Base-by-base conservation (phyloP, 2,329 filamentous ascomycete species). In the Aspergillus ochraceoroseus region DNA sequence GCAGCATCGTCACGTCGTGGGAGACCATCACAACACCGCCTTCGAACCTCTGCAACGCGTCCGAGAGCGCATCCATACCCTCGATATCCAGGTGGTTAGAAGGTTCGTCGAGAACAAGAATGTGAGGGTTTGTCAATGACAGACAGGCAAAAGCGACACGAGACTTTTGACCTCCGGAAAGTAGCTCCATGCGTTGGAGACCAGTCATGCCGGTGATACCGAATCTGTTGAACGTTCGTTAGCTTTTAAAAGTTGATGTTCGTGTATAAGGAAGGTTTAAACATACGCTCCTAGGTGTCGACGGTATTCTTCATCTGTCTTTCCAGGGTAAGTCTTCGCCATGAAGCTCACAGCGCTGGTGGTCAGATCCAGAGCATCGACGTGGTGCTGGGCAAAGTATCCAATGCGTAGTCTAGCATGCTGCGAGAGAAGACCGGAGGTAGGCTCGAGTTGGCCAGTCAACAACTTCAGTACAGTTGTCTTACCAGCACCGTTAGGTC, bases 81-180 rank as follows among this genome's bases (percentile, higher is more conserved):
- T 98, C 92, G 55, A 98, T 96, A 79, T 98, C 92, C 57, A 98
- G 73, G 67, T 98, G 92, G 73, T 98, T 98, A 50, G 87, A 95
- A 63, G 92, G 92, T 68, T 98, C 92, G 76, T 98, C 92, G 35
- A 98, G 85, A 46, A 98, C 90, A 32, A 98, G 76, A 52, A 98
- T 96, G 62, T 98, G 92, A 12, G 92, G 92, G 67, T 96, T 95
- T 33, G 82, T 87, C 51, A 98, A 72, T 0, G 88, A 90, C 47
- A 98, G 70, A 62, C 90, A 96, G n/a, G 92, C 90, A 67, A 98
- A 98, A 5, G 92, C 92, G 2, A 98, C 92, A 72, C 92, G 86
- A 36, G 89, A 96, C 66, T 98, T 98, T 62, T 98, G 92, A 72
- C 92, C 92, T 75, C 92, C 92, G 9, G 92, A 98, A 3, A 98